These are phyloP conservation scores for Aspergillus pseudotamarii DNA, from an alignment of 2,329 filamentous ascomycete genomes.

Conservation along the genomic window DNA sequence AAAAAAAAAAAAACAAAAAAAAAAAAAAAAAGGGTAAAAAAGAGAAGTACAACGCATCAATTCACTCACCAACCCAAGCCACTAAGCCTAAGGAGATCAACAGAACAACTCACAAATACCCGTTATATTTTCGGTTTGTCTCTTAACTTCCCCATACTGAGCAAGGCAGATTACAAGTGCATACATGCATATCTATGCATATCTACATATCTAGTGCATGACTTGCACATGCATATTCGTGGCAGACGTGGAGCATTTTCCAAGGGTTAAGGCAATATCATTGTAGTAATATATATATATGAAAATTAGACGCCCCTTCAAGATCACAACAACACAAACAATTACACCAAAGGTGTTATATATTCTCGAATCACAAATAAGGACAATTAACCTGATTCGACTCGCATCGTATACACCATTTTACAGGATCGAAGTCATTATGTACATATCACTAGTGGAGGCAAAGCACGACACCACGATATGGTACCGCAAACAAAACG, in stretches of 20 bases:
- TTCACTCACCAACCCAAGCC: background rate
- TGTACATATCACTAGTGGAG: background rate
- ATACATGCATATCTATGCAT: background rate
- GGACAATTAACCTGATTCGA: background rate
- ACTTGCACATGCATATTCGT: slow-evolving; percentile 2
- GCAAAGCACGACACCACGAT: background rate
- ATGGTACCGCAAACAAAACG: background rate
- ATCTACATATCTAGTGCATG: background rate
- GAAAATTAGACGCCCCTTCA: background rate
- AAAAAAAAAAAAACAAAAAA: background rate
- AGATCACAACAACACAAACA: background rate
- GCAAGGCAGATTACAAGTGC: background rate
- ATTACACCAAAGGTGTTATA: background rate
- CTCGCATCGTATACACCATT: background rate
- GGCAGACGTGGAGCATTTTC: background rate
- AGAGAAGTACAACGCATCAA: background rate
- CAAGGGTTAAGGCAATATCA: background rate
- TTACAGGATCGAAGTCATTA: background rate
- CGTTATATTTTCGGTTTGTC: background rate
- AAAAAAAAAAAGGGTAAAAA: background rate
- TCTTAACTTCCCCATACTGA: background rate
- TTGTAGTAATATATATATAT: background rate
- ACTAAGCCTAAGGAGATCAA: background rate
- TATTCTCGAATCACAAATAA: background rate
- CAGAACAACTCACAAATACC: background rate